phyloP scores from a whole-genome alignment of 2,329 filamentous ascomycete species.

The Huntiella bhutanensis region DNA sequence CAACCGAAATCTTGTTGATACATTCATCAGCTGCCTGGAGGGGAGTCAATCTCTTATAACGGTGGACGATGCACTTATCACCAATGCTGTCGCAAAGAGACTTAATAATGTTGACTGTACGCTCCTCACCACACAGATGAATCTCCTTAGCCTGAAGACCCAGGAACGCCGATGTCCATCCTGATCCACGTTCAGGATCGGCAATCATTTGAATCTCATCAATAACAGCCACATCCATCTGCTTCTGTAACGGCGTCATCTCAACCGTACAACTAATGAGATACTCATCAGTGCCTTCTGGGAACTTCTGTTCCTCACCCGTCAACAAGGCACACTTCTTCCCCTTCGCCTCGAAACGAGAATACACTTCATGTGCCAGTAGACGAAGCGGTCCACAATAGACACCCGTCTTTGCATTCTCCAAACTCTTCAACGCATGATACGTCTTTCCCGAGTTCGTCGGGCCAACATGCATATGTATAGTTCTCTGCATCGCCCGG shows the following conservation, averaged over 20 bases:
- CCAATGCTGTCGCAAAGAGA: slow-evolving; percentile 61
- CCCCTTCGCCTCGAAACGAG: slow-evolving; percentile 63
- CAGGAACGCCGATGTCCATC: slow-evolving; percentile 81
- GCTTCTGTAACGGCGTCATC: slow-evolving; percentile 43
- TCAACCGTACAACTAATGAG: slow-evolving; percentile 86
- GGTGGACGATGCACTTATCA: slow-evolving; percentile 64
- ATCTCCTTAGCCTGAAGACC: slow-evolving; percentile 76
- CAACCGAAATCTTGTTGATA: slow-evolving; percentile 32
- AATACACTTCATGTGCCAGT: slow-evolving; percentile 85
- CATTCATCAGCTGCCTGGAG: slow-evolving; percentile 46
- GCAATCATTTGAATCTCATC: slow-evolving; percentile 98
- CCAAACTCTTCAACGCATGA: slow-evolving; percentile 68
- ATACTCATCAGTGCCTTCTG: slow-evolving; percentile 34
- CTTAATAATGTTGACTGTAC: slow-evolving; percentile 60
- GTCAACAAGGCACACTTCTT: slow-evolving; percentile 65
- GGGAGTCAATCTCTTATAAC: slow-evolving; percentile 67
- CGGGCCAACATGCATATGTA: slow-evolving; percentile 87
- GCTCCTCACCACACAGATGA: slow-evolving; percentile 80
- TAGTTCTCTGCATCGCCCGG: slow-evolving; percentile 56
- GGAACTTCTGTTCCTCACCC: slow-evolving; percentile 68
- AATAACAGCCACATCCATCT: slow-evolving; percentile 78
- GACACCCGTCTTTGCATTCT: slow-evolving; percentile 55
- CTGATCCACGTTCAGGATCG: slow-evolving; percentile 63
- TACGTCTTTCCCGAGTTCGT: slow-evolving; percentile 99
- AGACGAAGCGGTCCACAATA: slow-evolving; percentile 82